These are phyloP conservation scores for Aureobasidium sp. DNA, from an alignment of 2,329 filamentous ascomycete species.

Conservation along the genomic window DNA sequence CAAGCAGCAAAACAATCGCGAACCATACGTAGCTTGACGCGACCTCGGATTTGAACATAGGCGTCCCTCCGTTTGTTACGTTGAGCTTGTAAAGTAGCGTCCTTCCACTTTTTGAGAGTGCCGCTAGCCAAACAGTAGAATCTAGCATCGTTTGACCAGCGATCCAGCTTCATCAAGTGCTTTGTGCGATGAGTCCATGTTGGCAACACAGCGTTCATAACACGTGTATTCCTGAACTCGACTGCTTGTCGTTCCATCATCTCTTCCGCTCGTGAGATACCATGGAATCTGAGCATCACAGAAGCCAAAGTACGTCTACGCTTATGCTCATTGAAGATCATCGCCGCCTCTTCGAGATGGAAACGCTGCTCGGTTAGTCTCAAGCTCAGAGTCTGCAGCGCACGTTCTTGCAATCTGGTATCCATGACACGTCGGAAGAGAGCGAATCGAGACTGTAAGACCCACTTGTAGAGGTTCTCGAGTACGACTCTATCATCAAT, in stretches of 20 bases:
- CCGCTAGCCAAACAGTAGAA: slow-evolving; percentile 50
- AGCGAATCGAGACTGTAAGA: slow-evolving; percentile 42
- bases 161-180: slow-evolving; percentile 42
- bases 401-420: slow-evolving; percentile 20
- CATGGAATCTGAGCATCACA: slow-evolving; percentile 26
- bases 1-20: slow-evolving; percentile 35
- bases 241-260: slow-evolving; percentile 32
- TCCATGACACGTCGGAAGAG: slow-evolving; percentile 34
- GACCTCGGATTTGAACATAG: slow-evolving; percentile 48
- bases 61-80: slow-evolving; percentile 49
- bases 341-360: slow-evolving; percentile 13
- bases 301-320: slow-evolving; percentile 23
- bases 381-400: slow-evolving; percentile 18
- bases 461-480: slow-evolving; percentile 55
- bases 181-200: slow-evolving; percentile 32
- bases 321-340: slow-evolving; percentile 24
- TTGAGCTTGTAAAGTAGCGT: slow-evolving; percentile 43
- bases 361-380: slow-evolving; percentile 17
- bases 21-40: slow-evolving; percentile 49
- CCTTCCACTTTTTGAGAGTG: slow-evolving; percentile 46
- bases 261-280: slow-evolving; percentile 26
- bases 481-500: slow-evolving; percentile 51
- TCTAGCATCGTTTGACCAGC: slow-evolving; percentile 48
- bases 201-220: slow-evolving; percentile 33
- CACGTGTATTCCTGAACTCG: slow-evolving; percentile 36